phyloP scores from a whole-genome alignment of 148 eudicot genomes.

The Rhododendron ferrugineum region DNA sequence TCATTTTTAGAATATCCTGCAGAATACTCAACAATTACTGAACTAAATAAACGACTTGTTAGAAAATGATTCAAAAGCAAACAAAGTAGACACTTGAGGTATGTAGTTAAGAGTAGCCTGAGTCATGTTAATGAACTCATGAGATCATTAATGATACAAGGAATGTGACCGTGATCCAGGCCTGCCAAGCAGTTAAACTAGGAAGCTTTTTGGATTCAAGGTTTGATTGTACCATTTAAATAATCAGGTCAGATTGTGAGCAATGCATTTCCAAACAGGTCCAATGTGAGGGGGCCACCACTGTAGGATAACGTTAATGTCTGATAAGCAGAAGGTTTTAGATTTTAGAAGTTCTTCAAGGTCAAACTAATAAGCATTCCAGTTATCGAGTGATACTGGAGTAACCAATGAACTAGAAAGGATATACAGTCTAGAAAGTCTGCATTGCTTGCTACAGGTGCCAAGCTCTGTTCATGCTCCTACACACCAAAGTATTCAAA shows the following conservation, averaged over 20 bases:
- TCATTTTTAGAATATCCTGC: constrained; percentile 81
- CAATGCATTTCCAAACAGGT: neutral
- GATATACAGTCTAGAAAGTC: neutral
- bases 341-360: neutral
- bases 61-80: neutral
- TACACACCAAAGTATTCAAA: neutral
- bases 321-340: neutral
- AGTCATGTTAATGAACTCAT: neutral
- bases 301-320: neutral
- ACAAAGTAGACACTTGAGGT: neutral
- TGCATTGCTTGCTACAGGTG: neutral
- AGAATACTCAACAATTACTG: neutral
- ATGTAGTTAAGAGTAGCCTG: neutral
- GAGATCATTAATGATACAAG: neutral
- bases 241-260: neutral
- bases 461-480: neutral
- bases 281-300: neutral
- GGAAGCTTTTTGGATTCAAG: neutral
- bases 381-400: neutral
- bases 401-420: neutral
- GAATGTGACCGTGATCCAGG: neutral
- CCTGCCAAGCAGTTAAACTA: neutral
- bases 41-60: neutral
- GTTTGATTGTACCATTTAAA: neutral
- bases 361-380: neutral